These are phyloP conservation scores for Achlya hypogyna DNA, from an alignment of 352 stramenopile species.

Conservation along the genomic window DNA sequence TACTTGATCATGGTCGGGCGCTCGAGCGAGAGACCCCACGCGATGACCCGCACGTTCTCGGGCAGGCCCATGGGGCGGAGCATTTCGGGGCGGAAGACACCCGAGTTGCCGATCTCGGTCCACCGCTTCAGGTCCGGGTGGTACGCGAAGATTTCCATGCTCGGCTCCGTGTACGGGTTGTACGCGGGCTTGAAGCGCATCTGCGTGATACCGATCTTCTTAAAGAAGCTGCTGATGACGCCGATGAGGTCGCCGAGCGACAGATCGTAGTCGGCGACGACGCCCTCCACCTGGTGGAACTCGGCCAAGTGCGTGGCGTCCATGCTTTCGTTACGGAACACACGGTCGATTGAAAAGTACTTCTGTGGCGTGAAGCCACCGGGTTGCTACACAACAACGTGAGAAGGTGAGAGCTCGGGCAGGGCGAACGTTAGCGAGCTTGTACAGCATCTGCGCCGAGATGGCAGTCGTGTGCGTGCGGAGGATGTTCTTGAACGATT, in stretches of 20 bases:
- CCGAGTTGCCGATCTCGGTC: constrained; percentile 98
- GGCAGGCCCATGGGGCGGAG: constrained; percentile 97
- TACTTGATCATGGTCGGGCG: constrained; percentile 99
- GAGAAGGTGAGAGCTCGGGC: neutral
- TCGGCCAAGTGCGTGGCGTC: constrained; percentile 99
- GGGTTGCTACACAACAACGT: constrained; percentile 42
- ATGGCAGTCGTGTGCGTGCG: constrained; percentile 99
- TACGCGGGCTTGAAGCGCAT: constrained; percentile 99
- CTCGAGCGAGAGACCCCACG: constrained; percentile 98
- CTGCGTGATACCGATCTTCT: constrained; percentile 96
- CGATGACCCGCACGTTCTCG: constrained; percentile 98
- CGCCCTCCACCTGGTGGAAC: constrained; percentile 99
- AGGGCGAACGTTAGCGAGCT: constrained; percentile 71
- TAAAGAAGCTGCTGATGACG: constrained; percentile 99
- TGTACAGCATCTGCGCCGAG: constrained; percentile 98
- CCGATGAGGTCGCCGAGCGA: constrained; percentile 98
- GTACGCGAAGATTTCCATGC: constrained; percentile 99
- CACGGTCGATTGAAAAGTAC: constrained; percentile 99
- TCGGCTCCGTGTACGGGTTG: constrained; percentile 99
- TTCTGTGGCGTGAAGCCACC: constrained; percentile 96
- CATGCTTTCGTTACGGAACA: constrained; percentile 99
- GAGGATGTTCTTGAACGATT: constrained; percentile 98
- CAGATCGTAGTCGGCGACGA: constrained; percentile 98
- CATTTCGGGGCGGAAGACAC: constrained; percentile 99
- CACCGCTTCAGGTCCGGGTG: constrained; percentile 99